Conservation (phyloP, 345 rosid genomes). For the Brassica rapa region DNA sequence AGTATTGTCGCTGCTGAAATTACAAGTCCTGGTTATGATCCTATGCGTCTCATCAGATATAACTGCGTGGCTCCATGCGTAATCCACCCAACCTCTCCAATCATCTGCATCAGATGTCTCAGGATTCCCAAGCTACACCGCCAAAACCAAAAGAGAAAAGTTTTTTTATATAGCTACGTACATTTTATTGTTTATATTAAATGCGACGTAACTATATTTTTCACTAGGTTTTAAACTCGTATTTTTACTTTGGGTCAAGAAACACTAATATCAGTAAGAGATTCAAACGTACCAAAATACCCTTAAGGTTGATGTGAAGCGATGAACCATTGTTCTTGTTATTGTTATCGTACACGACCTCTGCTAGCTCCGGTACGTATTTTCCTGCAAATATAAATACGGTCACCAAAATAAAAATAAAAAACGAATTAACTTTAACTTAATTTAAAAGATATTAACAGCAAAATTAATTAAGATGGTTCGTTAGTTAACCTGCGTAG, state of each 20-base stretch:
- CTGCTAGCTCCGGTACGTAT: constrained; percentile 83
- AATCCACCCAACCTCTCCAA: constrained; percentile 92
- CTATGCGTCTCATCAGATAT: constrained; percentile 84
- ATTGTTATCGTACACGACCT: constrained; percentile 50
- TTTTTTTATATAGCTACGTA: not conserved
- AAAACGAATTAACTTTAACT: not conserved
- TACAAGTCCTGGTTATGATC: constrained; percentile 76
- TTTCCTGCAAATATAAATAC: constrained; percentile 52
- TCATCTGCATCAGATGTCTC: constrained; percentile 95
- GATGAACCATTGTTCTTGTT: constrained; percentile 63
- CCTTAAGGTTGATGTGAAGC: constrained; percentile 66
- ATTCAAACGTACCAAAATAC: constrained; percentile 65
- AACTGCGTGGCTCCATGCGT: constrained; percentile 99
- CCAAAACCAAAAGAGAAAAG: not conserved
- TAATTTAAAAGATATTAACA: not conserved
- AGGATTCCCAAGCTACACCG: constrained; percentile 84
- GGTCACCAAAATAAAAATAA: not conserved
- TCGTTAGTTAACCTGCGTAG: constrained; percentile 71
- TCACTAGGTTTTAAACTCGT: too few relatives aligned
- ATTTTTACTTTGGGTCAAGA: not conserved
- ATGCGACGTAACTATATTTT: not conserved
- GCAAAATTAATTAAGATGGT: not conserved
- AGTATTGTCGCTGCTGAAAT: constrained; percentile 74
- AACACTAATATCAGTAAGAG: not conserved
- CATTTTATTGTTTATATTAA: not conserved